Base-by-base conservation (phyloP, 257 asterid genomes). In the Scutellaria baicalensis region DNA sequence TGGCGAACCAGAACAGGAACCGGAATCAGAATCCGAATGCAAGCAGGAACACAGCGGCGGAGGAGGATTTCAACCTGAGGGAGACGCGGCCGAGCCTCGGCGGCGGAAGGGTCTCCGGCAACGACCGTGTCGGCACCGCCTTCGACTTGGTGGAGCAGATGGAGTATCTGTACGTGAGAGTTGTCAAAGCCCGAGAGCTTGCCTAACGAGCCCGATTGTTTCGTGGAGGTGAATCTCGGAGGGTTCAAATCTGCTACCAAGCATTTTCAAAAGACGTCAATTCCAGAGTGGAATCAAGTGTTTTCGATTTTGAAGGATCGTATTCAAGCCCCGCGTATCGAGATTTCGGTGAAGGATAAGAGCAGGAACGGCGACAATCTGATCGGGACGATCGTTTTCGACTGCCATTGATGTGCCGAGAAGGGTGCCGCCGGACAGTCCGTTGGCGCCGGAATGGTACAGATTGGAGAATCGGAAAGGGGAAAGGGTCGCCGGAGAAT, bases 361-460 rank as follows among this genome's bases (percentile, higher is more conserved):
- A 74, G 61, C 8, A 86, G 59, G 74, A 61, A 9, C 44, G 91
- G 86, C 18, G 87, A 84, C 77, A 82, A 78, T 75, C 67, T 83
- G 33, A 82, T 93, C 31, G 98, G 97, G 6, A 52, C 63, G 80
- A 77, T 83, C 20, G 14, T 68, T 17, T 81, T 91, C 16, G 94
- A 90, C 39, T n/a, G 83, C 81, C 44, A n/a, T 51, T 42, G 98
- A 91, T 69, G 81, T 91, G 23, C 96, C 98, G 0, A 77, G 80
- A 58, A 79, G 98, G 78, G 96, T 93, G 55, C 97, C 97, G 44
- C 98, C 98, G 13, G 98, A 93, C 60, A 87, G 96, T 14, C 98
- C 97, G 3, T 64, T 93, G 79, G 98, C 98, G n/a, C 93, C 97
- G 1, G 91, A 93, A 55, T 90, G 98, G 98, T 90, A 88, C 48